Evolutionary conservation across 2,329 filamentous ascomycete species (phyloP), one percentile per base, ranked within the genome.

Genomic region (Paecilomyces sp.): DNA sequence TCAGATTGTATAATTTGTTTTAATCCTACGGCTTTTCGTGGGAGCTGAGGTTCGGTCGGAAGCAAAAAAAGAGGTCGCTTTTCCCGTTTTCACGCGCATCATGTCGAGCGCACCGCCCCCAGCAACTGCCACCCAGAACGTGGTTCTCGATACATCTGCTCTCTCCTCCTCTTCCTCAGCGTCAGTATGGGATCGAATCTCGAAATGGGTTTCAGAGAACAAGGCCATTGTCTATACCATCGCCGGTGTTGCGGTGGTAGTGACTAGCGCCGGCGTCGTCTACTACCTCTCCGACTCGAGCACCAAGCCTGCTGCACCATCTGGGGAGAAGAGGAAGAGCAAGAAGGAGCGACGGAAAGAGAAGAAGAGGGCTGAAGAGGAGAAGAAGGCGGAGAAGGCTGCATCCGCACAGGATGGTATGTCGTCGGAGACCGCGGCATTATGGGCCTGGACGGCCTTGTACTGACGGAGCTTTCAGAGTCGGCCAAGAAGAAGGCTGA

Each of bases 191-290:
- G 91, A 96, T 76, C 88, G 92, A 70, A 81, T 97, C 77, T 89
- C 92, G 66, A 88, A 82, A 72, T 99, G 94, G 93, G 92, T 90
- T 13, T 90, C 92, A 2, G 93, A 97, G 75, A 92, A 99, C 80
- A 97, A 97, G 81, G 89, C 91, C 55, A 84, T 93, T 58, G 92
- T 96, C 64, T 99, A 97, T 78, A 97, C 94, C 66, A 91, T 97
- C 77, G 94, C 93, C 59, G 94, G 94, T 70, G 90, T 96, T 61
- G 93, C 93, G 58, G 85, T 96, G 55, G 91, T 97, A 52, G 90
- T 96, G 59, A 94, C 91, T 13, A 91, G 90, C 62, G 93, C 92
- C 34, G 93, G 94, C 67, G 90, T 91, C 52, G 88, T 96, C 72
- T 99, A 97, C 82, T 97, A 97, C 77, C 82, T 96, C 66, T 79